Conservation (phyloP, 2,329 filamentous ascomycete genomes). For the Magnaporthiopsis rhizophila region DNA sequence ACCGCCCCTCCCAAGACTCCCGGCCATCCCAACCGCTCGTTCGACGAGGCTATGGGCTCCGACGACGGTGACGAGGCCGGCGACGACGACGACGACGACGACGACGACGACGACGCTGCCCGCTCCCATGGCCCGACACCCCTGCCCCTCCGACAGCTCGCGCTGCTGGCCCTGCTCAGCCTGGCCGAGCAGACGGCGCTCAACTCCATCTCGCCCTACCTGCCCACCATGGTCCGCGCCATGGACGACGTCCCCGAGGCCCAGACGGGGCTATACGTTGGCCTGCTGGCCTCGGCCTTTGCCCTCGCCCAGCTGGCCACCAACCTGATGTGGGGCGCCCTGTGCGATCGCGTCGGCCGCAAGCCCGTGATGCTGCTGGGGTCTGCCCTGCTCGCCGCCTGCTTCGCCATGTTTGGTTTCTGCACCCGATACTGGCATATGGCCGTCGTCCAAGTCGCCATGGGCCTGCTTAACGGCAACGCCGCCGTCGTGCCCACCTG, state of each 20-base stretch:
- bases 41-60: conserved; percentile 7
- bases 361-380: conserved; percentile 79
- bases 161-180: conserved; percentile 78
- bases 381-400: conserved; percentile 71
- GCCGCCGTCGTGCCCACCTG: conserved; percentile 91
- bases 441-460: conserved; percentile 74
- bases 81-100: conserved; percentile 31
- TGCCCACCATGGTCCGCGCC: conserved; percentile 81
- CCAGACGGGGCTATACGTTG: conserved; percentile 80
- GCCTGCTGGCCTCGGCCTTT: conserved; percentile 82
- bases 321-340: conserved; percentile 84
- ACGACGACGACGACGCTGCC: conserved; percentile 31
- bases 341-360: conserved; percentile 70
- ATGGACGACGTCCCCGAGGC: conserved; percentile 71
- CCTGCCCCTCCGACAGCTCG: conserved; percentile 73
- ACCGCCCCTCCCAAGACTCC: conserved; percentile 63
- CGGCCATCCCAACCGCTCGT: conserved; percentile 18
- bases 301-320: conserved; percentile 87
- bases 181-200: conserved; percentile 92
- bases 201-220: conserved; percentile 92
- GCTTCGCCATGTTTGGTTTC: conserved; percentile 83
- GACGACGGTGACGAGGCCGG: conserved; percentile 22
- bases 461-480: conserved; percentile 93
- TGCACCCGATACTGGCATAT: conserved; percentile 78
- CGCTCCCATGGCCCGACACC: conserved; percentile 42